Percentiles rank a stretch among this genome's conserved stretches.
Evolutionary conservation across 768 basidiomycete species (phyloP).

Genomic region (Holtermanniella nyarrowii): DNA sequence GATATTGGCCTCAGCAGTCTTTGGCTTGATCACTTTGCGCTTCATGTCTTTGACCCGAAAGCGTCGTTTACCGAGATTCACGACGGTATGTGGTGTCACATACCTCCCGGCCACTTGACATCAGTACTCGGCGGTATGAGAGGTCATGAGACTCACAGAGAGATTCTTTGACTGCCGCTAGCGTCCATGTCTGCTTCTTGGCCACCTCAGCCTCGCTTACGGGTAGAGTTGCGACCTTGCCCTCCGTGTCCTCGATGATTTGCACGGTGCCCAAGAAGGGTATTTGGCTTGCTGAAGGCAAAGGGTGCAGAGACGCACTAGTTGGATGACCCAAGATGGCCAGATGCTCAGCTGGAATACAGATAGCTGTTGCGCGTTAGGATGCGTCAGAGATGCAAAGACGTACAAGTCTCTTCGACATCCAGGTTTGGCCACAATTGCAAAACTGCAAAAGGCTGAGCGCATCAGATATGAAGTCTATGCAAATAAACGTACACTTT

Average conservation of each 20-base stretch:
- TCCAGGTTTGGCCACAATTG: conserved; percentile 34
- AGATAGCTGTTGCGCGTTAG: too few relatives aligned
- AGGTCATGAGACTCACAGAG: neutral
- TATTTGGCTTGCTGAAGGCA: too few relatives aligned
- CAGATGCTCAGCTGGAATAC: too few relatives aligned
- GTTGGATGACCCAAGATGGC: too few relatives aligned
- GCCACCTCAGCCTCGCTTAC: neutral
- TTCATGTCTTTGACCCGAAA: conserved; percentile 9
- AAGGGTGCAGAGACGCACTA: too few relatives aligned
- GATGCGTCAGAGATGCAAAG: too few relatives aligned
- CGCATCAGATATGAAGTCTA: too few relatives aligned
- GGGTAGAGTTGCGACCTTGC: too few relatives aligned
- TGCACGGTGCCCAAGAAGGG: too few relatives aligned
- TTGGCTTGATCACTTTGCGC: neutral
- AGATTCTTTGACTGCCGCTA: neutral
- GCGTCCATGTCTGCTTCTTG: neutral
- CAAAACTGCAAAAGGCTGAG: conserved; percentile 2
- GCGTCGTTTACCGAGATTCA: neutral
- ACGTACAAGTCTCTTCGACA: conserved; percentile 23
- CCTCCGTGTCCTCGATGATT: too few relatives aligned
- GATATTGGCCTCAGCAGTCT: conserved; percentile 3
- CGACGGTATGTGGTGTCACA: conserved; percentile 1
- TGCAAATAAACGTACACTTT: neutral
- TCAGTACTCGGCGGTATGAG: neutral
- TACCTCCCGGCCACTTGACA: neutral